Percentiles rank a stretch among this genome's conserved stretches.
Conservation (phyloP, 345 rosid species). For the Clarkia xantiana region DNA sequence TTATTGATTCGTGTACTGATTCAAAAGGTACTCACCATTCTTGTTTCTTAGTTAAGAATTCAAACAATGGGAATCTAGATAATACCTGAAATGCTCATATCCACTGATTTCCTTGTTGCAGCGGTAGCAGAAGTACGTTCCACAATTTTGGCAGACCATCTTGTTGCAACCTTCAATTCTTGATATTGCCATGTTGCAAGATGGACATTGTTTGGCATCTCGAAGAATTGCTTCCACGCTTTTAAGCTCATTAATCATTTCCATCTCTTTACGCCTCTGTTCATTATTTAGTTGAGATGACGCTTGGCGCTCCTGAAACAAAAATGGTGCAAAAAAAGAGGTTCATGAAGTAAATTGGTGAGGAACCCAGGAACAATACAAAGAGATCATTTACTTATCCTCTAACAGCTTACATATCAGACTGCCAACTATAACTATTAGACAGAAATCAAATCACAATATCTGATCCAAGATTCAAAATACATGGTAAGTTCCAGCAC, state of each 20-base stretch:
- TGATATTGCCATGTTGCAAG: constrained; percentile 78
- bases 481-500: too few relatives aligned
- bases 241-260: constrained; percentile 65
- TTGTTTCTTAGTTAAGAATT: not conserved
- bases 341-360: too few relatives aligned
- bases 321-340: not conserved
- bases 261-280: constrained; percentile 44
- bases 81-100: constrained; percentile 67
- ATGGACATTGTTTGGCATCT: constrained; percentile 72
- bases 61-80: not conserved
- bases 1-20: not conserved
- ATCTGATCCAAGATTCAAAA: too few relatives aligned
- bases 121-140: constrained; percentile 61
- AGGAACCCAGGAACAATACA: too few relatives aligned
- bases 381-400: too few relatives aligned
- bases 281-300: constrained; percentile 30
- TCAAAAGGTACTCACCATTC: not conserved
- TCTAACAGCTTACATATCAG: too few relatives aligned
- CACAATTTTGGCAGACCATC: constrained; percentile 71
- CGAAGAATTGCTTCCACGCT: constrained; percentile 44
- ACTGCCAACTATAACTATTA: too few relatives aligned
- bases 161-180: constrained; percentile 88
- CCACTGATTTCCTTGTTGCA: constrained; percentile 62
- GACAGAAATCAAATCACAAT: too few relatives aligned
- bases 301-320: constrained; percentile 56